phyloP scores from a whole-genome alignment of 2,329 filamentous ascomycete species.

The Ceratocystis harringtonii region DNA sequence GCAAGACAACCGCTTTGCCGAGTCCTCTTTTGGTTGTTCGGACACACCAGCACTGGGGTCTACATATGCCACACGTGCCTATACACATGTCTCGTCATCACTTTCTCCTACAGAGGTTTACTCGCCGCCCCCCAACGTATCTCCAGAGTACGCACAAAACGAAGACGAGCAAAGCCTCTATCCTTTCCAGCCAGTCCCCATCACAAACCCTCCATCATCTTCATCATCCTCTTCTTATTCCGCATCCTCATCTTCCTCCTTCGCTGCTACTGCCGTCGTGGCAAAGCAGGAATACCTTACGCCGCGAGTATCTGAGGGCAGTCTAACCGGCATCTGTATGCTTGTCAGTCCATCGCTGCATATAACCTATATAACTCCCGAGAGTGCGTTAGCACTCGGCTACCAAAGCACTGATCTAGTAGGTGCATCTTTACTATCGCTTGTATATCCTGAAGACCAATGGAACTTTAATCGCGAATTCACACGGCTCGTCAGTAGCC shows the following conservation, averaged over 20 bases:
- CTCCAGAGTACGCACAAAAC: constrained; percentile 26
- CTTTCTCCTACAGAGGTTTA: not conserved
- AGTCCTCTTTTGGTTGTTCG: not conserved
- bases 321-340: constrained; percentile 46
- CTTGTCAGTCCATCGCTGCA: constrained; percentile 74
- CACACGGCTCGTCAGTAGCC: constrained; percentile 68
- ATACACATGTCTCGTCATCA: not conserved
- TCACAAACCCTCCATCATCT: not conserved
- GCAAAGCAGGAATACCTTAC: not conserved
- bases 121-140: constrained; percentile 19
- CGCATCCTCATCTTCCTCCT: too few relatives aligned
- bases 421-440: constrained; percentile 62
- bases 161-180: constrained; percentile 32
- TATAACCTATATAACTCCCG: constrained; percentile 75
- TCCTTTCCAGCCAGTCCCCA: constrained; percentile 31
- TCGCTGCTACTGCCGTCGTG: not conserved
- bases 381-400: constrained; percentile 58
- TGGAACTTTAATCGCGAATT: constrained; percentile 74
- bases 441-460: constrained; percentile 74
- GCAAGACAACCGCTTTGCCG: not conserved
- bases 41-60: not conserved
- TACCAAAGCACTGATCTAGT: constrained; percentile 56
- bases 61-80: not conserved
- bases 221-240: too few relatives aligned
- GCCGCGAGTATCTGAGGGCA: not conserved